phyloP scores from a whole-genome alignment of 257 asterid species.

The Solanum chaucha region DNA sequence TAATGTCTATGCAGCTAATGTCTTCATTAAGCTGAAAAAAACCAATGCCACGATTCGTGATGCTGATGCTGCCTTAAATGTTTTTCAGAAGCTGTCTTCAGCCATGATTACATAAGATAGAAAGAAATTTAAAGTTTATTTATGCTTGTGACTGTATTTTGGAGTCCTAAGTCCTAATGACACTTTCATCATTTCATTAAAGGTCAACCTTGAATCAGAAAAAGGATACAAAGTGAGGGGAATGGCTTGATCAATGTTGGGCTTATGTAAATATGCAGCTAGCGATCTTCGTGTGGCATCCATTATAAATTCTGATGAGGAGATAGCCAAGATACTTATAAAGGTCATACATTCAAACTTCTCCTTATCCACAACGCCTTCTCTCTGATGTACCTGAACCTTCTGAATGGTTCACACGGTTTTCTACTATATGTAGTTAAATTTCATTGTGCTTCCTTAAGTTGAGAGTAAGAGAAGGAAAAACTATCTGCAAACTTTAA shows the following conservation, averaged over 20 bases:
- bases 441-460: neutral
- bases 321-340: conserved; percentile 39
- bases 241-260: conserved; percentile 63
- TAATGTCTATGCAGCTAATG: conserved; percentile 28
- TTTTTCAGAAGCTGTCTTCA: neutral
- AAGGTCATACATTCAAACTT: conserved; percentile 28
- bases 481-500: neutral
- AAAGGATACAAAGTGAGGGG: conserved; percentile 83
- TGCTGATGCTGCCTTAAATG: conserved; percentile 70
- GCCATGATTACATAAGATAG: neutral
- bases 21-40: conserved; percentile 51
- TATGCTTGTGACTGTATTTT: neutral
- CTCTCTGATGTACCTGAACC: neutral
- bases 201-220: conserved; percentile 79
- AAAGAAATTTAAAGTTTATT: neutral
- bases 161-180: neutral
- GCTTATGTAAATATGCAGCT: conserved; percentile 77
- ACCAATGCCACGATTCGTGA: conserved; percentile 75
- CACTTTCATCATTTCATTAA: neutral
- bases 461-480: neutral
- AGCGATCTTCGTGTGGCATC: conserved; percentile 63
- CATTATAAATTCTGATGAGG: conserved; percentile 60
- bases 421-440: neutral
- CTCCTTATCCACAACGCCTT: neutral
- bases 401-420: neutral